Evolutionary conservation across 768 basidiomycete species (phyloP).

Genomic region (Russula sp.): DNA sequence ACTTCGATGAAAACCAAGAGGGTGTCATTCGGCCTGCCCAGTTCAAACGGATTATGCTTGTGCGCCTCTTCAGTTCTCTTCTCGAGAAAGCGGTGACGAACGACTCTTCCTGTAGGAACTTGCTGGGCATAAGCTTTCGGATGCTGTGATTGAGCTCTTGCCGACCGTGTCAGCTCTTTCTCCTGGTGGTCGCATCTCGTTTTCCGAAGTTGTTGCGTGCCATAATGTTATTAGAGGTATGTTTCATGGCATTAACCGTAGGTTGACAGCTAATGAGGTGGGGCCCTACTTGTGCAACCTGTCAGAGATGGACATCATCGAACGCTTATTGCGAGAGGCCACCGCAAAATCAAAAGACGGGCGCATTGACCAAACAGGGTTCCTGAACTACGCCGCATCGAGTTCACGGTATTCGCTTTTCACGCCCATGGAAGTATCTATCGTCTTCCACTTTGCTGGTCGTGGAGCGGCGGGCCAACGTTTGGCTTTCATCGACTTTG

Average conservation of each 20-base stretch:
- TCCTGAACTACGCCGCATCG: slow-evolving; percentile 82
- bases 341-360: slow-evolving; percentile 90
- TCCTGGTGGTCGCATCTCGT: slow-evolving; percentile 87
- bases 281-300: slow-evolving; percentile 9
- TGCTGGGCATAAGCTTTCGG: slow-evolving; percentile 95
- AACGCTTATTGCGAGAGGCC: slow-evolving; percentile 88
- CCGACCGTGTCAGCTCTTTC: slow-evolving; percentile 89
- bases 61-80: slow-evolving; percentile 39
- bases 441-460: slow-evolving; percentile 96
- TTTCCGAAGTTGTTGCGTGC: slow-evolving; percentile 95
- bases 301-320: slow-evolving; percentile 94
- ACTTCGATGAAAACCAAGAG: slow-evolving; percentile 84
- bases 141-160: slow-evolving; percentile 86
- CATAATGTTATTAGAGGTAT: slow-evolving; percentile 91
- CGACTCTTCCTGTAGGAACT: slow-evolving; percentile 61
- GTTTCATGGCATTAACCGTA: slow-evolving; percentile 33
- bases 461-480: slow-evolving; percentile 68
- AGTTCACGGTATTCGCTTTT: slow-evolving; percentile 92
- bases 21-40: slow-evolving; percentile 93
- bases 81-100: not conserved
- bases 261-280: slow-evolving; percentile 4
- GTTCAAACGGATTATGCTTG: slow-evolving; percentile 93
- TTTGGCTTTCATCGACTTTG: slow-evolving; percentile 86
- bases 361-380: slow-evolving; percentile 93
- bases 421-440: slow-evolving; percentile 97